Evolutionary conservation across 2,329 filamentous ascomycete genomes (phyloP).

Genomic region (Nigrospora sphaerica): DNA sequence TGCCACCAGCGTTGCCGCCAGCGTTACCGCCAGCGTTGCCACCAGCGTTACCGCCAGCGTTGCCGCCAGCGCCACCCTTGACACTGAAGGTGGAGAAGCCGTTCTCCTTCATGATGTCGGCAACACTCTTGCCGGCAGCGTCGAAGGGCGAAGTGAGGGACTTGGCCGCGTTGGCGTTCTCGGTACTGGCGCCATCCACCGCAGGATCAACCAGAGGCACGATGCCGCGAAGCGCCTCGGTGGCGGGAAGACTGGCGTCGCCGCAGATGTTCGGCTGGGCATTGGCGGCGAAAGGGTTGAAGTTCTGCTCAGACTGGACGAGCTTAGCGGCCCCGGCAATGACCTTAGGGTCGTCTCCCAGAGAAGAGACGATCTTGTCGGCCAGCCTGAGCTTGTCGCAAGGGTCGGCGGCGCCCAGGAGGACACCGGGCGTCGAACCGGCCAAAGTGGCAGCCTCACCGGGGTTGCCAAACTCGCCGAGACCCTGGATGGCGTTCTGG

Average conservation of each 20-base stretch:
- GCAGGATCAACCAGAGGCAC: conserved; percentile 61
- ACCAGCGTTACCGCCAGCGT: conserved; percentile 12
- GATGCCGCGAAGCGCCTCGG: conserved; percentile 55
- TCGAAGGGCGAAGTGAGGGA: conserved; percentile 48
- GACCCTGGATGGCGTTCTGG: conserved; percentile 44
- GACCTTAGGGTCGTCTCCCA: conserved; percentile 53
- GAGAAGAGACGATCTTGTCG: conserved; percentile 54
- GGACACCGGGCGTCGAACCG: conserved; percentile 51
- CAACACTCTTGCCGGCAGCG: conserved; percentile 56
- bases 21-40: not conserved
- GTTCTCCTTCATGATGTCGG: conserved; percentile 53
- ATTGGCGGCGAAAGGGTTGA: conserved; percentile 57
- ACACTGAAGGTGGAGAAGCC: conserved; percentile 57
- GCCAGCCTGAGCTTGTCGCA: conserved; percentile 61
- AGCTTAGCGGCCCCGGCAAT: conserved; percentile 55
- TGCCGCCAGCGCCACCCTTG: conserved; percentile 13
- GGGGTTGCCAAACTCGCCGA: conserved; percentile 46
- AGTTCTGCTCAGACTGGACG: conserved; percentile 65
- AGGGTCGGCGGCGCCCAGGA: conserved; percentile 58
- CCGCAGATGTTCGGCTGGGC: conserved; percentile 54
- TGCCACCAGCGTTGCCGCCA: not conserved
- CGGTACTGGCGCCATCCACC: conserved; percentile 46
- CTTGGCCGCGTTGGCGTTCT: conserved; percentile 51
- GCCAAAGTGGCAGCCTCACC: conserved; percentile 58
- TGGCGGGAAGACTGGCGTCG: conserved; percentile 55